Conservation (phyloP, 2,329 filamentous ascomycete species). For the Ophiostoma pallidulum region DNA sequence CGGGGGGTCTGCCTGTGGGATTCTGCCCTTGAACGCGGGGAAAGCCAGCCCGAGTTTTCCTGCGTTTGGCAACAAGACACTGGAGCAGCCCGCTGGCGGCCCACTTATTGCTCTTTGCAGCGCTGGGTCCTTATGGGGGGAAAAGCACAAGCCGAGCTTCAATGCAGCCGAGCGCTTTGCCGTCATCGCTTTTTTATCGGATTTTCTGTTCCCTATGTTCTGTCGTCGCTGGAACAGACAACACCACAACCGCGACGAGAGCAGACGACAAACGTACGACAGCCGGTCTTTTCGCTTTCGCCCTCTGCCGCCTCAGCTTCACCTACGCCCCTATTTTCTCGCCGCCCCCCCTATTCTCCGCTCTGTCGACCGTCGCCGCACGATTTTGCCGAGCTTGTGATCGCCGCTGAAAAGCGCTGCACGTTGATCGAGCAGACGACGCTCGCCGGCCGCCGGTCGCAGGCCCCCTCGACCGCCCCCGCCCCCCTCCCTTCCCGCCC, state of each 20-base stretch:
- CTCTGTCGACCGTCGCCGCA: not conserved
- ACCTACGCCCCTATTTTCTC: too few species aligned
- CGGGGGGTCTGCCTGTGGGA: too few species aligned
- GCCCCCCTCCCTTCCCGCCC: not conserved
- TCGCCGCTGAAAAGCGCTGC: not conserved
- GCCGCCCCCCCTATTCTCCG: not conserved
- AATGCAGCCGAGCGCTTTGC: constrained; percentile 6
- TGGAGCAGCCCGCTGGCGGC: not conserved
- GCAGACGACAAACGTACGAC: too few species aligned
- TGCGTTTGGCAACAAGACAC: not conserved
- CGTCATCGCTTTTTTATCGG: constrained; percentile 7
- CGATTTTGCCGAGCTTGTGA: constrained; percentile 4
- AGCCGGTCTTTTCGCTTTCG: too few species aligned
- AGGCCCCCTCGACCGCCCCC: not conserved
- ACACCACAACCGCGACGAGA: too few species aligned
- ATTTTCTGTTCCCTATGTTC: not conserved
- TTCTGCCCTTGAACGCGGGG: not conserved
- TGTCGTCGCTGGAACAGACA: too few species aligned
- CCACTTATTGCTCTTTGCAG: not conserved
- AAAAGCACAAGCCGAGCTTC: constrained; percentile 13
- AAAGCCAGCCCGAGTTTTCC: not conserved
- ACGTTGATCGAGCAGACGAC: not conserved
- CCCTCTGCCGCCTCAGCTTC: too few species aligned
- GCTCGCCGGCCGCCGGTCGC: too few species aligned
- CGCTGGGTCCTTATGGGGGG: not conserved